phyloP scores from a whole-genome alignment of 345 rosid genomes.

The Carallia brachiata region DNA sequence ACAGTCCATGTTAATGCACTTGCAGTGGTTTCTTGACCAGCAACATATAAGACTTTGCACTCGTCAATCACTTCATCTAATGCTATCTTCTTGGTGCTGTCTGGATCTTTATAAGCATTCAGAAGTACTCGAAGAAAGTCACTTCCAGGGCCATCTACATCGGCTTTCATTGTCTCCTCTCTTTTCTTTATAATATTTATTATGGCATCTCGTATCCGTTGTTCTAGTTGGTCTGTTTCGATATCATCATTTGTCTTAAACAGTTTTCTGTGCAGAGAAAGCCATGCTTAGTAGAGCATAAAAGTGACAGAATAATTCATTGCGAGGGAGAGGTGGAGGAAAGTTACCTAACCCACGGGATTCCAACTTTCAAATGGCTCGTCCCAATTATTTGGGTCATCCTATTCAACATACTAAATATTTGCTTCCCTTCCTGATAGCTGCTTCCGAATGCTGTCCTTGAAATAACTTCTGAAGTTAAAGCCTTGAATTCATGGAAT shows the following conservation, averaged over 20 bases:
- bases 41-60: conserved; percentile 19
- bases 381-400: background rate
- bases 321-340: background rate
- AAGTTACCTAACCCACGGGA: background rate
- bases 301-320: no score
- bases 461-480: conserved; percentile 37
- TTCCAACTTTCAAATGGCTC: background rate
- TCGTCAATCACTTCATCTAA: conserved; percentile 21
- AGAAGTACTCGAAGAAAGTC: conserved; percentile 23
- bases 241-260: conserved; percentile 14
- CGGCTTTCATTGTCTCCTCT: background rate
- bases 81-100: conserved; percentile 10
- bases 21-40: conserved; percentile 26
- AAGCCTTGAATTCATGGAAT: conserved; percentile 1
- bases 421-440: conserved; percentile 21
- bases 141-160: conserved; percentile 4
- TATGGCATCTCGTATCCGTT: conserved; percentile 7
- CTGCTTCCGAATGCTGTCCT: conserved; percentile 35
- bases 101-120: conserved; percentile 10
- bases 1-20: conserved; percentile 18
- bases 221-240: conserved; percentile 13
- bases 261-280: conserved; percentile 2
- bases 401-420: conserved; percentile 7
- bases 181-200: conserved; percentile 20
- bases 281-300: background rate